phyloP scores from a whole-genome alignment of 2,329 filamentous ascomycete genomes.

The Graphiopsis chlorocephala region DNA sequence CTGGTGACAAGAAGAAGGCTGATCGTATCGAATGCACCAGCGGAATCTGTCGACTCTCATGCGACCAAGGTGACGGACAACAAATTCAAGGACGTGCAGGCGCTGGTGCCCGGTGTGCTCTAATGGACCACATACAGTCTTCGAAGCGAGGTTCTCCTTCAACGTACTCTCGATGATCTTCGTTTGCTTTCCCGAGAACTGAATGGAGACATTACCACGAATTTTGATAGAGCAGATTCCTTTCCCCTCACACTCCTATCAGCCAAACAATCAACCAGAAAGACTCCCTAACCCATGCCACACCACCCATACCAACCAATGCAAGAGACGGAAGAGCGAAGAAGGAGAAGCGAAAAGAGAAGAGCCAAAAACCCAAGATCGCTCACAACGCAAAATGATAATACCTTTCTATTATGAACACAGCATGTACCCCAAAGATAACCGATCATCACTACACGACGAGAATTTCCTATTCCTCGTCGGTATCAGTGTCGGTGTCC shows the following conservation, averaged over 20 bases:
- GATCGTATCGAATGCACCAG: no score
- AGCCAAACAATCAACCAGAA: background rate
- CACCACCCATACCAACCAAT: background rate
- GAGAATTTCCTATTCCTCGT: conserved; percentile 56
- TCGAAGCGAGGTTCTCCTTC: no score
- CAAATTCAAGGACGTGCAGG: no score
- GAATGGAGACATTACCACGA: background rate
- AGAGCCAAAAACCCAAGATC: background rate
- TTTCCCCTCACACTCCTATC: background rate
- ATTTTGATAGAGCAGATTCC: background rate
- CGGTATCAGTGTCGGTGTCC: conserved; percentile 74
- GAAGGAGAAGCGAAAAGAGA: background rate
- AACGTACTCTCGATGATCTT: background rate
- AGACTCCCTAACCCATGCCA: background rate
- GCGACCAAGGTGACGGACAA: no score
- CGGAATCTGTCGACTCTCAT: no score
- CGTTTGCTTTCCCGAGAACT: background rate
- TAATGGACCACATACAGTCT: no score
- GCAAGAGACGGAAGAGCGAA: background rate
- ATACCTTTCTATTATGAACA: background rate
- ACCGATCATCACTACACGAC: background rate
- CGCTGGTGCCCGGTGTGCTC: no score
- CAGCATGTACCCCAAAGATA: background rate
- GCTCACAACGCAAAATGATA: background rate
- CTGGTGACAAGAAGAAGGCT: no score